Evolutionary conservation across 129 eudicot species (phyloP).

Genomic region (Artemisia annua): DNA sequence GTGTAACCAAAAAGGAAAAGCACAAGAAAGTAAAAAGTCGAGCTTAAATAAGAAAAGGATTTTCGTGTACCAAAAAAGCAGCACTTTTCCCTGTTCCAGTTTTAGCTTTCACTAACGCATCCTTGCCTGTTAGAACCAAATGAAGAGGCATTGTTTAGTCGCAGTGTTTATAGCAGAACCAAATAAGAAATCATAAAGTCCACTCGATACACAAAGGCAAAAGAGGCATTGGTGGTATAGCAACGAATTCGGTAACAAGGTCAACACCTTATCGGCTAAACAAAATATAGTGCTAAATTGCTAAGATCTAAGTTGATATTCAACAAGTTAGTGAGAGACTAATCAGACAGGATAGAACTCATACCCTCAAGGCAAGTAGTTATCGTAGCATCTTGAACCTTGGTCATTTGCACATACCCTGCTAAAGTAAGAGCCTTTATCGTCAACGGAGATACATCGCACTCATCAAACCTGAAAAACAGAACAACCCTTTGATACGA

Average conservation of each 20-base stretch:
- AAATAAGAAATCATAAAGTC: too few species aligned
- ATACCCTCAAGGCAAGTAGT: slow-evolving; percentile 81
- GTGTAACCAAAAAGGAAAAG: slow-evolving; percentile 10
- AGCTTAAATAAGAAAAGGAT: slow-evolving; percentile 8
- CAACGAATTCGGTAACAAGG: neutral
- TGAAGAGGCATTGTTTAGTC: slow-evolving; percentile 11
- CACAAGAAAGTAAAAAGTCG: neutral
- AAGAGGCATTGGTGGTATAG: neutral
- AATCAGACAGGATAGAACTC: neutral
- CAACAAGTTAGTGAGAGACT: neutral
- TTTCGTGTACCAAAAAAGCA: slow-evolving; percentile 82
- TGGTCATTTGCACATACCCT: slow-evolving; percentile 90
- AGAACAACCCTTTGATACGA: slow-evolving; percentile 10
- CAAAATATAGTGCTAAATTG: neutral
- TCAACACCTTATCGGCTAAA: neutral
- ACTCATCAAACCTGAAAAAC: slow-evolving; percentile 83
- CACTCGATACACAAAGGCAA: neutral
- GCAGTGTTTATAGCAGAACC: too few species aligned
- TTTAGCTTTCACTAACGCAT: slow-evolving; percentile 89
- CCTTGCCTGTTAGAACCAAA: slow-evolving; percentile 54
- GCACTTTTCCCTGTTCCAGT: slow-evolving; percentile 91
- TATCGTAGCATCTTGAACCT: slow-evolving; percentile 84
- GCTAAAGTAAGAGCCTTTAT: slow-evolving; percentile 80
- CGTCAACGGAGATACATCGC: slow-evolving; percentile 66
- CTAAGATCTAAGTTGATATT: neutral